These are phyloP conservation scores for Aegilops tauschii DNA, from an alignment of 176 grass and related monocot species.

Conservation along the genomic window DNA sequence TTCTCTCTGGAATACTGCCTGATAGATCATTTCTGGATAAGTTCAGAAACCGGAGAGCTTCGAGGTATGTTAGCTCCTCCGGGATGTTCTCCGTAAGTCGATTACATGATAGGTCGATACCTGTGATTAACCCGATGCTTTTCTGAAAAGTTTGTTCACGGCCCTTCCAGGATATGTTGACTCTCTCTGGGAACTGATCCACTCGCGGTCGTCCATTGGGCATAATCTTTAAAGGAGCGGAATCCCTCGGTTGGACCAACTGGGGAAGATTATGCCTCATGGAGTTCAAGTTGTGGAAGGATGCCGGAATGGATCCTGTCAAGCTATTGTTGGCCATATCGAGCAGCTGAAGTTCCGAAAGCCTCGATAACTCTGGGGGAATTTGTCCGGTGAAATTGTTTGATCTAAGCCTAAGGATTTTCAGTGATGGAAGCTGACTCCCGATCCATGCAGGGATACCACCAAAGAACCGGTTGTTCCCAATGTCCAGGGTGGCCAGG, in stretches of 20 bases:
- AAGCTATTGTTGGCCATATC: not conserved
- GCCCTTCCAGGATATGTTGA: slow-evolving; percentile 40
- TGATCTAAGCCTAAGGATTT: not conserved
- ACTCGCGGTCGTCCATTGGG: not conserved
- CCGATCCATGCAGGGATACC: not conserved
- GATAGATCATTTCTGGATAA: not conserved
- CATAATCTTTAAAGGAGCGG: not conserved
- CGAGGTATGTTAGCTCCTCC: not conserved
- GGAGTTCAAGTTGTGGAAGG: not conserved
- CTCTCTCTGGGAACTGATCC: not conserved
- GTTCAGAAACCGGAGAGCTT: not conserved
- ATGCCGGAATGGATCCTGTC: not conserved
- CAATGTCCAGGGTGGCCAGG: not conserved
- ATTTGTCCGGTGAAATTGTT: not conserved
- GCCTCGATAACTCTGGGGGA: not conserved
- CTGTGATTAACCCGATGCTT: not conserved
- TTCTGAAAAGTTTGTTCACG: not conserved
- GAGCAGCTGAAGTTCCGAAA: not conserved
- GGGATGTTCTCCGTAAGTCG: not conserved
- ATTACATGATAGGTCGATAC: not conserved
- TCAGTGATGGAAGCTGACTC: not conserved
- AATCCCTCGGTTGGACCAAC: not conserved
- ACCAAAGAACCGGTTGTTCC: not conserved
- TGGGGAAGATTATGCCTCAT: not conserved
- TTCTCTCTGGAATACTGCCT: not conserved